These are phyloP conservation scores for Ilyonectria destructans DNA, from an alignment of 2,329 filamentous ascomycete species.

Conservation along the genomic window DNA sequence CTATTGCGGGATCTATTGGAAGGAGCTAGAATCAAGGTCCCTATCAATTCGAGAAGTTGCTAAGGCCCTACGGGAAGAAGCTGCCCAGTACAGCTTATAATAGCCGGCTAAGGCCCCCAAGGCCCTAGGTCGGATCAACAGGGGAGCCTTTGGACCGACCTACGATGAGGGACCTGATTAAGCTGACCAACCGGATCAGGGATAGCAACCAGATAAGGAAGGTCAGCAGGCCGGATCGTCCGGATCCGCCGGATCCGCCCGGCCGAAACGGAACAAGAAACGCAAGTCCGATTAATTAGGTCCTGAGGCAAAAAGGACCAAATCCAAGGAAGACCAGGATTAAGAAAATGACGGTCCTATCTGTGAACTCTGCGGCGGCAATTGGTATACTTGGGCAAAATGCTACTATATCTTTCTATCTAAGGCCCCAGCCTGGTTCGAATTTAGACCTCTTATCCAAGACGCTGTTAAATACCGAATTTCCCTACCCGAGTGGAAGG, in stretches of 20 bases:
- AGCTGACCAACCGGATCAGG: neutral
- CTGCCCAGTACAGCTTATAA: too few species aligned
- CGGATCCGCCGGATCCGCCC: too few species aligned
- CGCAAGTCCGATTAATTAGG: neutral
- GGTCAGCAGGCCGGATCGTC: neutral
- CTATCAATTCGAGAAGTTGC: too few species aligned
- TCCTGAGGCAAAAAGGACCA: too few species aligned
- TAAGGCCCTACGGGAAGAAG: too few species aligned
- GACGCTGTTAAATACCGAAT: neutral
- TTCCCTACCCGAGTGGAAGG: neutral
- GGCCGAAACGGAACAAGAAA: neutral
- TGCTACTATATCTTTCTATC: neutral
- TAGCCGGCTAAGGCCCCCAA: neutral
- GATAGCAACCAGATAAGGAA: neutral
- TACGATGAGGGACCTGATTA: neutral
- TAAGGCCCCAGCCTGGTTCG: too few species aligned
- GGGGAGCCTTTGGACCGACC: neutral
- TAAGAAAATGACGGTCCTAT: neutral
- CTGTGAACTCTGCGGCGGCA: neutral
- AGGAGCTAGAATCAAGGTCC: too few species aligned
- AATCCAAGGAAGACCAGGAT: neutral
- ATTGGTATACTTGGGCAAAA: fast-evolving
- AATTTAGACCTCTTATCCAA: too few species aligned
- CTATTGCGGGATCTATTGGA: too few species aligned
- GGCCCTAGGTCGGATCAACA: neutral